Evolutionary conservation across 345 rosid genomes (phyloP).

Genomic region (Atalantia buxifolia): DNA sequence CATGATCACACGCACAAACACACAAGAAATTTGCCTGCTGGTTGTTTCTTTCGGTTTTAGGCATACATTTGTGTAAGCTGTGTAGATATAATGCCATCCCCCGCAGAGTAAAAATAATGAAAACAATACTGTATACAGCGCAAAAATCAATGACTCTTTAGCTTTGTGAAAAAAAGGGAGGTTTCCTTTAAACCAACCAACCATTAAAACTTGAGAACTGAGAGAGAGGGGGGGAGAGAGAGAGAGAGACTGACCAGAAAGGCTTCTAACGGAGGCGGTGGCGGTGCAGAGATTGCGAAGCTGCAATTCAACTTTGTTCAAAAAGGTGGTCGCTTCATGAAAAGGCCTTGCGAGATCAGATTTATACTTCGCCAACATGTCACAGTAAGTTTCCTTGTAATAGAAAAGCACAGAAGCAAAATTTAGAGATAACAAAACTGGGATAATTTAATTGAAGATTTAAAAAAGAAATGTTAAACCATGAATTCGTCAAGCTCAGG

Average conservation of each 20-base stretch:
- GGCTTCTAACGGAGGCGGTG: slow-evolving; percentile 44
- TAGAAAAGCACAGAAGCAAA: not conserved
- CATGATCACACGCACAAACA: not conserved
- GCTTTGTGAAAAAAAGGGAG: slow-evolving; percentile 2
- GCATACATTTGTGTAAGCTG: slow-evolving; percentile 8
- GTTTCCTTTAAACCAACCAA: not conserved
- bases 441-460: not conserved
- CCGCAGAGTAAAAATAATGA: slow-evolving; percentile 4
- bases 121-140: slow-evolving; percentile 15
- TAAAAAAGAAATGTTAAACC: slow-evolving; percentile 31
- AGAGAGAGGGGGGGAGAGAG: slow-evolving; percentile 10
- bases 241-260: slow-evolving; percentile 42
- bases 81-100: slow-evolving; percentile 23
- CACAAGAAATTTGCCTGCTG: slow-evolving; percentile 12
- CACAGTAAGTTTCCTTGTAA: slow-evolving; percentile 69
- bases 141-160: slow-evolving; percentile 25
- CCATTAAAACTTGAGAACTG: not conserved
- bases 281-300: slow-evolving; percentile 78
- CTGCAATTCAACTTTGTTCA: slow-evolving; percentile 83
- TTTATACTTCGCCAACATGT: slow-evolving; percentile 71
- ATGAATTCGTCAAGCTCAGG: slow-evolving; percentile 98
- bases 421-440: not conserved
- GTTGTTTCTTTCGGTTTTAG: slow-evolving; percentile 8
- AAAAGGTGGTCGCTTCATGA: slow-evolving; percentile 73
- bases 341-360: slow-evolving; percentile 90